Evolutionary conservation across 1,284 basidiomycete species (phyloP), one percentile per base, ranked within the genome.

Genomic region (Trametes polyzona): DNA sequence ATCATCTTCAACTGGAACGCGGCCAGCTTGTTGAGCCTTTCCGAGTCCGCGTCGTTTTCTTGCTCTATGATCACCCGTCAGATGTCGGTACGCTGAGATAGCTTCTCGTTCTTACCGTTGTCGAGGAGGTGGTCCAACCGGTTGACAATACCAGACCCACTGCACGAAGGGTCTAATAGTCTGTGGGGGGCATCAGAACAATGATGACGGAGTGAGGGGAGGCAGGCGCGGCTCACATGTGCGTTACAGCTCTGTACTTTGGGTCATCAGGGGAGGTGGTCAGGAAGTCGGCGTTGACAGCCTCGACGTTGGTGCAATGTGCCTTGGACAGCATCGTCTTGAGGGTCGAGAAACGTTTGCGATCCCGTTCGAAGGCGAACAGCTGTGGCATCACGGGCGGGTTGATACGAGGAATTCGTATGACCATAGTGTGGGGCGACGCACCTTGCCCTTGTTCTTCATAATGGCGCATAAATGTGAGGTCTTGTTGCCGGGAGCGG

Each of bases 401-500:
- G n/a, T n/a, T n/a, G n/a, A n/a, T n/a, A n/a, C n/a, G n/a, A n/a
- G n/a, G 29, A 27, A 17, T 6, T 4, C 6, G 7, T 17, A 9
- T n/a, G 26, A 17, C 10, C 44, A 14, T 19, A 24, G 5, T 30
- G 7, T 3, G 50, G 29, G 21, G 1, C 5, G 36, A 37, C 44
- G 37, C 52, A 92, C 93, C 74, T 88, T 93, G 59, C 93, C 93
- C 66, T 81, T 80, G 64, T 88, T 88, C 16, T 78, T 71, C 88
- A 96, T 93, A 36, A 98, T 76, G 10, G 95, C 93, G 59, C 91
- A 91, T 12, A 99, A 76, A 73, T 97, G 93, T 5, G 93, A 92
- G 0, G 97, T 99, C 77, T 99, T 99, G 76, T 99, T 99, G 0
- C 97, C 97, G 0, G 96, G 97, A 0, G 97, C 96, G 40, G 96